These are phyloP conservation scores for Trichophyton simii DNA, from an alignment of 2,329 filamentous ascomycete species.

Conservation along the genomic window DNA sequence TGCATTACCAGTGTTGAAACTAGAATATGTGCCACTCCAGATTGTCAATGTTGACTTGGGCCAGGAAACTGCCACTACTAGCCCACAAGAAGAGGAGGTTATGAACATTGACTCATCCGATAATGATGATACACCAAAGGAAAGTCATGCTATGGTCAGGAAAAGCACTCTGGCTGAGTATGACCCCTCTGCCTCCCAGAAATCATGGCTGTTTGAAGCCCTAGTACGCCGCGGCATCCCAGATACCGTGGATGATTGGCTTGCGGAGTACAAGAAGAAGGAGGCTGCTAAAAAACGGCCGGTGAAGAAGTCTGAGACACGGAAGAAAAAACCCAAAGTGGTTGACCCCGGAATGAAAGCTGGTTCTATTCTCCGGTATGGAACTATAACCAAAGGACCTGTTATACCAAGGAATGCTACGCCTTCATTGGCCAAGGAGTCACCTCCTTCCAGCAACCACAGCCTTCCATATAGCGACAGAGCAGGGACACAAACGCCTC, in stretches of 20 bases:
- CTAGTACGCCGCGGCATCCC: constrained; percentile 54
- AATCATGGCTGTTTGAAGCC: constrained; percentile 56
- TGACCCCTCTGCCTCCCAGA: constrained; percentile 53
- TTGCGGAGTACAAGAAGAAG: constrained; percentile 32
- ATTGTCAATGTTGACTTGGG: constrained; percentile 68
- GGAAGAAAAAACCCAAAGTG: constrained; percentile 24
- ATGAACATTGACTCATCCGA: constrained; percentile 22
- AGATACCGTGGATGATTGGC: constrained; percentile 53
- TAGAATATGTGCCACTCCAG: constrained; percentile 63
- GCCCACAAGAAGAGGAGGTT: constrained; percentile 3
- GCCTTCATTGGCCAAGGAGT: neutral
- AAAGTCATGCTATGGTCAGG: constrained; percentile 15
- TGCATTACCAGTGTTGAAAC: constrained; percentile 59
- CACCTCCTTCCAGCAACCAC: neutral
- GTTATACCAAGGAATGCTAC: neutral
- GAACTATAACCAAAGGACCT: constrained; percentile 25
- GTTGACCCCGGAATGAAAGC: constrained; percentile 30
- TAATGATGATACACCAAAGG: constrained; percentile 20
- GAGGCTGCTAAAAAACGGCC: constrained; percentile 16
- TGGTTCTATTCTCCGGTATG: constrained; percentile 31
- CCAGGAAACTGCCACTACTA: constrained; percentile 38
- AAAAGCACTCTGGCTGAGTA: constrained; percentile 32
- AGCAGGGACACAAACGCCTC: neutral
- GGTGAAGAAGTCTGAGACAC: constrained; percentile 20
- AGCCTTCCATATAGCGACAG: neutral